These are phyloP conservation scores for Monosporascus sp. DNA, from an alignment of 2,329 filamentous ascomycete species.

Conservation along the genomic window DNA sequence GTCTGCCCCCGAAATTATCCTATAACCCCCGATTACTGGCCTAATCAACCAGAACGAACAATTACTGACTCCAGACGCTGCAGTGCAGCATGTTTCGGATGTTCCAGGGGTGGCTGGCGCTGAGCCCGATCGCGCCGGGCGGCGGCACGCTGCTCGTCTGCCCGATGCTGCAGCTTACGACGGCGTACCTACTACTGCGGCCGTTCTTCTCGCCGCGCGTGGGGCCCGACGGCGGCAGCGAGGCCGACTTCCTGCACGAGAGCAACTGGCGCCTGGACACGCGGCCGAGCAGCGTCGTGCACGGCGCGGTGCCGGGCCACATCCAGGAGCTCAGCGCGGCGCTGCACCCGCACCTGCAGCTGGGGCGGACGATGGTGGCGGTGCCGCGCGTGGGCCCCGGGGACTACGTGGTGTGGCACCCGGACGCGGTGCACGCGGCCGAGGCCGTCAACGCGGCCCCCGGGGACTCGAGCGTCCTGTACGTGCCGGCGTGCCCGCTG, in stretches of 20 bases:
- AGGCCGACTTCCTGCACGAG: slow-evolving; percentile 41
- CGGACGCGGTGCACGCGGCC: slow-evolving; percentile 73
- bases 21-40: no score
- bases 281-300: slow-evolving; percentile 51
- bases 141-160: slow-evolving; percentile 78
- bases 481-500: slow-evolving; percentile 80
- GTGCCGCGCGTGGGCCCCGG: slow-evolving; percentile 63
- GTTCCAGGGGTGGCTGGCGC: slow-evolving; percentile 85
- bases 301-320: slow-evolving; percentile 62
- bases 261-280: slow-evolving; percentile 53
- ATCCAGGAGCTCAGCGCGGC: slow-evolving; percentile 60
- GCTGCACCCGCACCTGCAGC: slow-evolving; percentile 64
- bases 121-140: slow-evolving; percentile 64
- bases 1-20: no score
- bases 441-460: slow-evolving; percentile 67
- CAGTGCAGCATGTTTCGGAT: slow-evolving; percentile 74
- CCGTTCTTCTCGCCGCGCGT: slow-evolving; percentile 67
- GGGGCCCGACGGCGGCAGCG: slow-evolving; percentile 25
- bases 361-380: slow-evolving; percentile 63
- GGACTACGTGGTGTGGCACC: slow-evolving; percentile 80
- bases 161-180: slow-evolving; percentile 68
- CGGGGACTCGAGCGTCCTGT: slow-evolving; percentile 71
- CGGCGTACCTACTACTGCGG: slow-evolving; percentile 72
- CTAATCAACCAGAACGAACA: no score
- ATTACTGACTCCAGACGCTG: no score